Percentiles rank a stretch among this genome's conserved stretches.
These are phyloP conservation scores for Trichophyton rubrum DNA, from an alignment of 2,329 filamentous ascomycete genomes.

Conservation along the genomic window DNA sequence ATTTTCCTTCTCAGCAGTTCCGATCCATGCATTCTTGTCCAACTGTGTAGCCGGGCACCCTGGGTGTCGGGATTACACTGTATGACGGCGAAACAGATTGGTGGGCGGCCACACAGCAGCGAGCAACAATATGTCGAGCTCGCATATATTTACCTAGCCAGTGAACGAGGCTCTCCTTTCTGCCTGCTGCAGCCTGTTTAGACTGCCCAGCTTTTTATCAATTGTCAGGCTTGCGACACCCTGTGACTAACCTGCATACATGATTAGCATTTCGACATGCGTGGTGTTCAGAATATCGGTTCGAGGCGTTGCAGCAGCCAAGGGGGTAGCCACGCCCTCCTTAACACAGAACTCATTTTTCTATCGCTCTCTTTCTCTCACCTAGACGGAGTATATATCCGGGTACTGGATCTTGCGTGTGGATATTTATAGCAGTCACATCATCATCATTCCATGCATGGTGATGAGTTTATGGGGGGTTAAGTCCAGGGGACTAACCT, in stretches of 20 bases:
- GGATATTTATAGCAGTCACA: conserved; percentile 1
- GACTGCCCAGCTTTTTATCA: background rate
- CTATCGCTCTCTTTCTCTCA: background rate
- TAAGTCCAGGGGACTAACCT: background rate
- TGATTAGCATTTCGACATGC: background rate
- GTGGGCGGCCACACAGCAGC: background rate
- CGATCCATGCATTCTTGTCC: background rate
- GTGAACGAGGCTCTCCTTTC: background rate
- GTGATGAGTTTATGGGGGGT: background rate
- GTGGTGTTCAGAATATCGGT: background rate
- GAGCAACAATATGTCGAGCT: background rate
- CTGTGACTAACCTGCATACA: conserved; percentile 1
- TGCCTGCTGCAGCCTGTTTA: background rate
- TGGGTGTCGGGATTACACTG: background rate
- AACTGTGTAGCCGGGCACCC: background rate
- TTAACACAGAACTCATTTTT: background rate
- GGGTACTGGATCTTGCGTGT: background rate
- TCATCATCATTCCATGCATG: background rate
- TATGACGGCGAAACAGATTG: background rate
- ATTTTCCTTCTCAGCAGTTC: background rate
- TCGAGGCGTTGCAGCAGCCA: background rate
- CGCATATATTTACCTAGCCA: background rate
- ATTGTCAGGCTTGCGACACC: conserved; percentile 1
- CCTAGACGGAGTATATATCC: background rate
- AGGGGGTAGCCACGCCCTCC: background rate